phyloP scores from a whole-genome alignment of 2,329 filamentous ascomycete genomes.

The Xylaria digitata region DNA sequence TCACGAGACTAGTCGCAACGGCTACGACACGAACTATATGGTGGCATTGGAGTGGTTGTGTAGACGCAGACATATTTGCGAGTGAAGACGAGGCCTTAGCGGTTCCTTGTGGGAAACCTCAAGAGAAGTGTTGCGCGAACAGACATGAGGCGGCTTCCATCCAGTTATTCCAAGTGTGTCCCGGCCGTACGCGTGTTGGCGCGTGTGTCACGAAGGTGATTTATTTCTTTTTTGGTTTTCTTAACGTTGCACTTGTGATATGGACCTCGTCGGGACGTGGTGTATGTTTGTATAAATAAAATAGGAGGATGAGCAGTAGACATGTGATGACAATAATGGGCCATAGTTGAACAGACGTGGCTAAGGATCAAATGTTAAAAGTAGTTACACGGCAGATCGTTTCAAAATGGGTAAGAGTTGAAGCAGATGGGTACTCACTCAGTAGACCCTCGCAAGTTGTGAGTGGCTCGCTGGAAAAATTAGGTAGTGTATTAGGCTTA shows the following conservation, averaged over 20 bases:
- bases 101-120: slow-evolving; percentile 24
- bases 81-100: slow-evolving; percentile 12
- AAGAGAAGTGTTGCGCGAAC: slow-evolving; percentile 16
- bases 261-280: background rate
- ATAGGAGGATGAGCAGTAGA: slow-evolving; percentile 23
- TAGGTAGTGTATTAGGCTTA: background rate
- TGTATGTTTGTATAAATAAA: slow-evolving; percentile 19
- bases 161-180: slow-evolving; percentile 9
- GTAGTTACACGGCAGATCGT: slow-evolving; percentile 22
- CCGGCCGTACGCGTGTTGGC: background rate
- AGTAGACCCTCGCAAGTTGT: too few relatives aligned
- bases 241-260: background rate
- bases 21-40: slow-evolving; percentile 35
- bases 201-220: background rate
- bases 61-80: slow-evolving; percentile 27
- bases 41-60: slow-evolving; percentile 32
- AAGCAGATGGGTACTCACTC: background rate
- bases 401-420: slow-evolving; percentile 21
- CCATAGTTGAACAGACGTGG: slow-evolving; percentile 10
- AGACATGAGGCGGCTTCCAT: slow-evolving; percentile 24
- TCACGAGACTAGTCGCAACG: slow-evolving; percentile 34
- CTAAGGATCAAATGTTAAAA: background rate
- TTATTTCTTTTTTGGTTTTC: background rate
- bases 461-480: too few relatives aligned
- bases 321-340: slow-evolving; percentile 10